These are phyloP conservation scores for Lasiosphaeria miniovina DNA, from an alignment of 495 filamentous ascomycete species.

Conservation along the genomic window DNA sequence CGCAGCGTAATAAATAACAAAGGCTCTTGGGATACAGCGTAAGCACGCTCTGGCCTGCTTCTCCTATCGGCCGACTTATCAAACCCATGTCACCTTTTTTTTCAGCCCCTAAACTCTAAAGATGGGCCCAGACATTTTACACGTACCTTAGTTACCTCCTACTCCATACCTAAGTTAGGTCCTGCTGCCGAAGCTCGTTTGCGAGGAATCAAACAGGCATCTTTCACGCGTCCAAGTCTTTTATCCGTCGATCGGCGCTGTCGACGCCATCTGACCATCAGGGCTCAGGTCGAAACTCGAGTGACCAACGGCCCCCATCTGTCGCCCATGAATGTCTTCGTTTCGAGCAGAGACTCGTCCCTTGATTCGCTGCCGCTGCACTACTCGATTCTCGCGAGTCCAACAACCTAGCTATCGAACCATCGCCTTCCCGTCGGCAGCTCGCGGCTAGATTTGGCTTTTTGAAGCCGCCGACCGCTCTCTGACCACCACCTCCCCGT, in stretches of 20 bases:
- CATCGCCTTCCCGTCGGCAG: slow-evolving; percentile 10
- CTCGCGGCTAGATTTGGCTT: slow-evolving; percentile 25
- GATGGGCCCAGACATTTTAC: slow-evolving; percentile 15
- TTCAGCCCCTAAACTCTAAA: slow-evolving; percentile 25
- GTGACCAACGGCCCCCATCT: not conserved
- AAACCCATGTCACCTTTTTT: slow-evolving; percentile 21
- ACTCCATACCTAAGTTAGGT: slow-evolving; percentile 2
- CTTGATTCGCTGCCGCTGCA: slow-evolving; percentile 11
- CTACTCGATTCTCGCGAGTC: slow-evolving; percentile 12
- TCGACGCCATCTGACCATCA: slow-evolving; percentile 12
- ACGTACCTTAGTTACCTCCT: no score
- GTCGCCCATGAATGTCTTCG: slow-evolving; percentile 23
- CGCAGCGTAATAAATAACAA: no score
- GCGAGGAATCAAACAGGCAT: slow-evolving; percentile 13
- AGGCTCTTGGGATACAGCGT: no score
- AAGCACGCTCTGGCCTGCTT: not conserved
- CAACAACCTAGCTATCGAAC: slow-evolving; percentile 11
- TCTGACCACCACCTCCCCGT: slow-evolving; percentile 9
- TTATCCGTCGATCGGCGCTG: slow-evolving; percentile 8
- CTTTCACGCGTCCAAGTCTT: slow-evolving; percentile 14
- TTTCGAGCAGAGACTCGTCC: slow-evolving; percentile 17
- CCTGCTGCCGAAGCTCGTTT: slow-evolving; percentile 11
- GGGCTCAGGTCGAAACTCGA: not conserved
- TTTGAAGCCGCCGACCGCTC: slow-evolving; percentile 22
- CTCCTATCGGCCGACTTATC: slow-evolving; percentile 6